Evolutionary conservation across 768 basidiomycete genomes (phyloP).

Genomic region (Mycena haematopus): DNA sequence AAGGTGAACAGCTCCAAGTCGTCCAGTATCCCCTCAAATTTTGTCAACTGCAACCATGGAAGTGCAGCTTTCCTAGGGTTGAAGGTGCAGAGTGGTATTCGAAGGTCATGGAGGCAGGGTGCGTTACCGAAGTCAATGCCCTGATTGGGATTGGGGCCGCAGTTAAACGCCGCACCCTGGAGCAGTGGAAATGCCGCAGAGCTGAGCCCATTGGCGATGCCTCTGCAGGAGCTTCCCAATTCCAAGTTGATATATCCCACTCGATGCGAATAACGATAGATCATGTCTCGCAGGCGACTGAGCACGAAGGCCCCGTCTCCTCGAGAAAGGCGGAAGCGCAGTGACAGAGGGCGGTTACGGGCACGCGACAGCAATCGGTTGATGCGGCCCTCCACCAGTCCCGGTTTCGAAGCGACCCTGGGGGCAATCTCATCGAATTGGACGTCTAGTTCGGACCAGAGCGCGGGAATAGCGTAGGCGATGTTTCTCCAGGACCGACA

Average conservation of each 20-base stretch:
- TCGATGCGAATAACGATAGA: not conserved
- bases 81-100: not conserved
- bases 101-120: not conserved
- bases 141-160: not conserved
- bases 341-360: not conserved
- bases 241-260: not conserved
- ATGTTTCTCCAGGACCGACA: not conserved
- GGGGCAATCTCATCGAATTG: not conserved
- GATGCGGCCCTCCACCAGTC: not conserved
- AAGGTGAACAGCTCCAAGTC: not conserved
- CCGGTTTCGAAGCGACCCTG: not conserved
- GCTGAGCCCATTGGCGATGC: not conserved
- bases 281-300: slow-evolving; percentile 1
- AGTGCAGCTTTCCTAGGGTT: not conserved
- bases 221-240: too few relatives aligned
- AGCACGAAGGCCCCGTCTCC: not conserved
- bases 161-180: not conserved
- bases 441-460: slow-evolving; percentile 3
- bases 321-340: not conserved
- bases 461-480: not conserved
- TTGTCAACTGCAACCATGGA: slow-evolving; percentile 10
- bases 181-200: slow-evolving; percentile 4
- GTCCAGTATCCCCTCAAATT: not conserved
- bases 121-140: not conserved
- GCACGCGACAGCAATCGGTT: not conserved